Percentiles rank a stretch among this genome's conserved stretches.
Evolutionary conservation across 2,329 filamentous ascomycete species (phyloP).

Genomic region (Diaporthe helianthi): DNA sequence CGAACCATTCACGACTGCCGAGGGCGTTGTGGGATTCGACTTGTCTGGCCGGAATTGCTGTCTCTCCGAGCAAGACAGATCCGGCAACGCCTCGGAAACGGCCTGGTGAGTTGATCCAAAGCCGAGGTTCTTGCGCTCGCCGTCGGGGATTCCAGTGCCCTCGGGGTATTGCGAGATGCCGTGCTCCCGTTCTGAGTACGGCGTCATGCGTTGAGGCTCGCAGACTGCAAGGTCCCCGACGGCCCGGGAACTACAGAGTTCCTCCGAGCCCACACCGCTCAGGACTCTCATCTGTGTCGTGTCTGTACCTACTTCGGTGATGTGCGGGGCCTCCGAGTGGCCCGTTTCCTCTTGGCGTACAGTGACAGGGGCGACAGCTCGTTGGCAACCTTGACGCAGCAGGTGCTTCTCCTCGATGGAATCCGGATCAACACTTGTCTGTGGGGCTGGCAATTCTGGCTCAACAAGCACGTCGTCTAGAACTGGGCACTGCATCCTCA

Average conservation of each 20-base stretch:
- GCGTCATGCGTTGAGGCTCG: neutral
- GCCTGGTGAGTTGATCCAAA: neutral
- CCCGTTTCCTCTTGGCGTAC: neutral
- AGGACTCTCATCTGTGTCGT: neutral
- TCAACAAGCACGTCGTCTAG: neutral
- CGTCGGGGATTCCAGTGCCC: neutral
- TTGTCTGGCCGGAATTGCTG: neutral
- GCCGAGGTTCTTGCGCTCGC: neutral
- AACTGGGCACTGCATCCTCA: neutral
- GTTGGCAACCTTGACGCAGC: neutral
- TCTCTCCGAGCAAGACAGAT: neutral
- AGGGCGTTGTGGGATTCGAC: neutral
- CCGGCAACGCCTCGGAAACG: neutral
- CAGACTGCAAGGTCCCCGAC: slow-evolving; percentile 4
- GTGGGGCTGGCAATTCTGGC: neutral
- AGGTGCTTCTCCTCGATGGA: too few species aligned
- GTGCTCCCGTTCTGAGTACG: slow-evolving; percentile 8
- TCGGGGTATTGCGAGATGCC: neutral
- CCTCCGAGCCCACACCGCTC: neutral
- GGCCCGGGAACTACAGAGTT: neutral
- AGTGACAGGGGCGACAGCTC: neutral
- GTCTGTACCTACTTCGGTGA: neutral
- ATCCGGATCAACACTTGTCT: neutral
- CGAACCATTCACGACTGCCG: neutral
- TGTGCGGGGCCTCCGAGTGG: neutral